Conservation (phyloP, 805 yeast genomes). For the Wickerhamomyces chambardii region DNA sequence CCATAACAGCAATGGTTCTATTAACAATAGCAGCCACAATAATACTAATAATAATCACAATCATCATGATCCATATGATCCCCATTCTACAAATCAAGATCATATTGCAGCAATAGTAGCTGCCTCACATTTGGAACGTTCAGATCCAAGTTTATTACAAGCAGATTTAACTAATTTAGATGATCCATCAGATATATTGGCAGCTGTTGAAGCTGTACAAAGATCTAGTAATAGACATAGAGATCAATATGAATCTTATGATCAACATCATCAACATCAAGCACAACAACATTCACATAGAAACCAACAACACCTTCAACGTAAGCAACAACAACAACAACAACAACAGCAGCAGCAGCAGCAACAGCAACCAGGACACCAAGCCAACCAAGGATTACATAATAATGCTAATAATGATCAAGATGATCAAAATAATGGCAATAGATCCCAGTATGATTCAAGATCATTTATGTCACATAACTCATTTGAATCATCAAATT, state of each 20-base stretch:
- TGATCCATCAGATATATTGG: conserved; percentile 22
- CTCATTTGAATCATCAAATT: too few species aligned
- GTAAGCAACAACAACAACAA: conserved; percentile 1
- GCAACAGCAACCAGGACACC: too few species aligned
- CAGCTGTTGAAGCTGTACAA: conserved; percentile 53
- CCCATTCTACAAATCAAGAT: background rate
- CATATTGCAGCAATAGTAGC: conserved; percentile 1
- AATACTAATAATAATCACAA: background rate
- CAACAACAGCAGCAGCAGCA: background rate
- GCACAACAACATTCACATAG: conserved; percentile 1
- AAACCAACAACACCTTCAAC: conserved; percentile 1
- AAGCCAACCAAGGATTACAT: too few species aligned
- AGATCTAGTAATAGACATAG: conserved; percentile 11
- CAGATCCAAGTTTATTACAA: conserved; percentile 11
- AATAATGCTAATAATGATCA: background rate
- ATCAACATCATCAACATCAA: conserved; percentile 9
- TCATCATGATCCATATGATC: background rate
- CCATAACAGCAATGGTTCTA: too few species aligned
- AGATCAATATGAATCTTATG: conserved; percentile 11
- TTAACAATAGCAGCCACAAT: too few species aligned
- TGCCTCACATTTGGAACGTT: conserved; percentile 5
- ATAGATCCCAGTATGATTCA: too few species aligned
- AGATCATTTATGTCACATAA: too few species aligned
- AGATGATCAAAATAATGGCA: background rate
- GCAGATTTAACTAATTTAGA: conserved; percentile 14